A percentile compares a stretch with the other conserved stretches of the same genome.
phyloP scores from a whole-genome alignment of 768 basidiomycete genomes.

The Rhodotorula babjevae region DNA sequence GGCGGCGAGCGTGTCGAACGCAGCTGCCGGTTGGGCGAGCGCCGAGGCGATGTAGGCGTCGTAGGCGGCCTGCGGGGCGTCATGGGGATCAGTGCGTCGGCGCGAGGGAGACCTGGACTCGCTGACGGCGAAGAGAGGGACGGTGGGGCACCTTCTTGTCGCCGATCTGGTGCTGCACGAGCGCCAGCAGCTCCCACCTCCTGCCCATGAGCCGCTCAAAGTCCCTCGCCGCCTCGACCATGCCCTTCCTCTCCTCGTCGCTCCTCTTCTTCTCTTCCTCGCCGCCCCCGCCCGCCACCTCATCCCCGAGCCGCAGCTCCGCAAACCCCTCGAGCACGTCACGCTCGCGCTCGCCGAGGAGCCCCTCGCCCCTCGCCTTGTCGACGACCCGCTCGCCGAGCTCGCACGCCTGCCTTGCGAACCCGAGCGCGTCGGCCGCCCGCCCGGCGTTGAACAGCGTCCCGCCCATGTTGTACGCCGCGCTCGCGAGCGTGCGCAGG shows the following conservation, averaged over 20 bases:
- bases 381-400: constrained; percentile 49
- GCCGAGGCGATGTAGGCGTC: constrained; percentile 30
- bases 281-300: background rate
- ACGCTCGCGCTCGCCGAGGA: background rate
- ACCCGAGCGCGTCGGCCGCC: constrained; percentile 63
- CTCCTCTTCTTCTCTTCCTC: background rate
- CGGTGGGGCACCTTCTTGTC: constrained; percentile 61
- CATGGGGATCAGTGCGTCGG: background rate
- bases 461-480: constrained; percentile 45
- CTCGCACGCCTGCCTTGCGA: constrained; percentile 60
- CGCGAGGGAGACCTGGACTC: too few relatives aligned
- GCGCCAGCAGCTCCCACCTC: constrained; percentile 74
- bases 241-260: background rate
- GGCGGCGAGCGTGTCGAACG: background rate
- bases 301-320: background rate
- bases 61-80: constrained; percentile 32
- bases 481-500: constrained; percentile 43
- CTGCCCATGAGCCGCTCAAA: constrained; percentile 56
- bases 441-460: constrained; percentile 61
- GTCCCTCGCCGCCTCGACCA: constrained; percentile 11
- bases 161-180: constrained; percentile 70
- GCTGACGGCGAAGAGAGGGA: too few relatives aligned
- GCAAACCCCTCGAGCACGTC: background rate
- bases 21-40: background rate
- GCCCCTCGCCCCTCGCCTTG: background rate